Evolutionary conservation across 2,329 filamentous ascomycete species (phyloP).

Genomic region (Chrysoporthe austroafricana): DNA sequence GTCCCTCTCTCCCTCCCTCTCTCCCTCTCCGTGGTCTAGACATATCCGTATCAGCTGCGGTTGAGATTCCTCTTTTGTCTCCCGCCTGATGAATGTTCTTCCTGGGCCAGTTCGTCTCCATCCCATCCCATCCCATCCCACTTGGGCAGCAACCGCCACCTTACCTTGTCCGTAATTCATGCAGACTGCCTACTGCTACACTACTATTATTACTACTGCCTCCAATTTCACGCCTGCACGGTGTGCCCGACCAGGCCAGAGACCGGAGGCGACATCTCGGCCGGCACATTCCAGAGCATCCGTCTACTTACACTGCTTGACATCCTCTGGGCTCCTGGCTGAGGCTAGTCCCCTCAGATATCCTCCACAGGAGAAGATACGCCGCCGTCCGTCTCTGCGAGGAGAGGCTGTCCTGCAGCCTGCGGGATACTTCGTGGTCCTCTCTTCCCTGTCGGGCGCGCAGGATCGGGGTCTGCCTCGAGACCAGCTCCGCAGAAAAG

Average conservation of each 20-base stretch:
- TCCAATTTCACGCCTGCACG: slow-evolving; percentile 5
- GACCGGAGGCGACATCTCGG: not conserved
- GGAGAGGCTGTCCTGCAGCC: no score
- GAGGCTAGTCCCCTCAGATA: not conserved
- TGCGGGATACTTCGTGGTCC: no score
- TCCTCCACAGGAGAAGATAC: not conserved
- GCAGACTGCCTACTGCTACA: not conserved
- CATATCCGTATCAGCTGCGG: not conserved
- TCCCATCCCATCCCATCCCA: not conserved
- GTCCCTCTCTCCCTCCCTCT: not conserved
- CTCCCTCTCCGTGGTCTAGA: not conserved
- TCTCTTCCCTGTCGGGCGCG: not conserved
- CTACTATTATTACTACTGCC: not conserved
- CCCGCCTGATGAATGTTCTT: slow-evolving; percentile 11
- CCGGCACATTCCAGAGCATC: no score
- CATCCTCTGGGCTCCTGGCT: not conserved
- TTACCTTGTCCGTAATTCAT: not conserved
- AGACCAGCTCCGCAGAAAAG: slow-evolving; percentile 2
- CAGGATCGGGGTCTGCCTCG: slow-evolving; percentile 1
- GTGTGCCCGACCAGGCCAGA: slow-evolving; percentile 8
- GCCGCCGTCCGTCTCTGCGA: no score
- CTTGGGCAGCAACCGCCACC: slow-evolving; percentile 4
- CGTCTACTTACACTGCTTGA: no score
- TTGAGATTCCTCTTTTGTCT: slow-evolving; percentile 8
- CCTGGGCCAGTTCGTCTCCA: not conserved